These are phyloP conservation scores for Chytriomyces hyalinus DNA, from an alignment of 192 early-diverging fungal species.

Conservation along the genomic window DNA sequence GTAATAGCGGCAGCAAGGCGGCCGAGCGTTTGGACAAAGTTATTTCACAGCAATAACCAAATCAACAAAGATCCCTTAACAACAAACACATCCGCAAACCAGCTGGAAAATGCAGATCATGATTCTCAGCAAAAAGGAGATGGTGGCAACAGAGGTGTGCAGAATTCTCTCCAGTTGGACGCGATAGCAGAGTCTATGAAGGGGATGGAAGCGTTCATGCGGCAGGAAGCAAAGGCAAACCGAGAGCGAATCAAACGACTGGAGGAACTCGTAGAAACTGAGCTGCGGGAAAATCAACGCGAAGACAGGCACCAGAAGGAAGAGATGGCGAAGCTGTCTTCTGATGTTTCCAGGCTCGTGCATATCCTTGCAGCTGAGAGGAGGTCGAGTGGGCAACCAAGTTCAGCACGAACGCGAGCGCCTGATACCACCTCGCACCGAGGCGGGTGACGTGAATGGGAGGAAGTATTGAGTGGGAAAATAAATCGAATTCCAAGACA, in stretches of 20 bases:
- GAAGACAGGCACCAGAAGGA: not conserved
- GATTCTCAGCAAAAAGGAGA: not conserved
- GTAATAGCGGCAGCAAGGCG: not conserved
- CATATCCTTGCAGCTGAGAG: too few relatives aligned
- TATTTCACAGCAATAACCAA: not conserved
- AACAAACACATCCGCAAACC: too few relatives aligned
- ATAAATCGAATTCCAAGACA: too few relatives aligned
- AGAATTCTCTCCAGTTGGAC: constrained; percentile 12
- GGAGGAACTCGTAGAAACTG: constrained; percentile 31
- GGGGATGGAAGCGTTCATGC: constrained; percentile 19
- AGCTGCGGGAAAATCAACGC: not conserved
- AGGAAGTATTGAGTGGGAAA: too few relatives aligned
- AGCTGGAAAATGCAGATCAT: too few relatives aligned
- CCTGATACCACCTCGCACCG: too few relatives aligned
- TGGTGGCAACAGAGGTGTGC: not conserved
- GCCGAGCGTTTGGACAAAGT: constrained; percentile 23
- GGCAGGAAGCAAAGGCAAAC: constrained; percentile 26
- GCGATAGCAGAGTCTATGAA: constrained; percentile 9
- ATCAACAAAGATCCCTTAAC: too few relatives aligned
- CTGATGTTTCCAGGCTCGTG: not conserved
- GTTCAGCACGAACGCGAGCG: too few relatives aligned
- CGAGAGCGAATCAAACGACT: constrained; percentile 27
- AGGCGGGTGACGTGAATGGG: too few relatives aligned
- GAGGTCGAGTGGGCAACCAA: too few relatives aligned
- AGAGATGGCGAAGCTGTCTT: constrained; percentile 1